Percentiles rank a stretch among this genome's conserved stretches.
Conservation (phyloP, 2,329 filamentous ascomycete species). For the Penicillium capsulatum region DNA sequence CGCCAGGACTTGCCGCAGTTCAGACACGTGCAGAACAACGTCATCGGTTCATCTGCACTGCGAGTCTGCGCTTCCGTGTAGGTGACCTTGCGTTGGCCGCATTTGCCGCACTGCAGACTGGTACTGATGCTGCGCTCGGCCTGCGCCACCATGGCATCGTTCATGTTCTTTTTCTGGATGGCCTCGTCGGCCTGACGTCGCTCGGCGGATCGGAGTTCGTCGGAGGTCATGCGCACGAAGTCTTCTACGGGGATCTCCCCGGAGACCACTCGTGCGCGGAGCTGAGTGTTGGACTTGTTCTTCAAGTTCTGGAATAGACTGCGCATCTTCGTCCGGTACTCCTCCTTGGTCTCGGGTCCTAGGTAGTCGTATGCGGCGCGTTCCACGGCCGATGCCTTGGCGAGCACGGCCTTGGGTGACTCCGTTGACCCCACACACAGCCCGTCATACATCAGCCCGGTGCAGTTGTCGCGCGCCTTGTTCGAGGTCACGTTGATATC, state of each 20-base stretch:
- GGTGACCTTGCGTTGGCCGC: constrained; percentile 87
- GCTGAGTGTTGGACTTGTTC: constrained; percentile 76
- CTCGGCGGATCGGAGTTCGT: constrained; percentile 86
- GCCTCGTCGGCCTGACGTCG: constrained; percentile 70
- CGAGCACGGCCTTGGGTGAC: constrained; percentile 62
- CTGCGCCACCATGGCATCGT: constrained; percentile 90
- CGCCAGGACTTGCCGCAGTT: constrained; percentile 48
- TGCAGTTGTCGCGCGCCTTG: constrained; percentile 72
- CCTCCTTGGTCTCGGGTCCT: constrained; percentile 63
- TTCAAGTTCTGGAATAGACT: constrained; percentile 94
- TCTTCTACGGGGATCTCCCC: constrained; percentile 66
- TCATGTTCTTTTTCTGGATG: constrained; percentile 89
- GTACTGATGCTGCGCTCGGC: constrained; percentile 86
- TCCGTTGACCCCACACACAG: constrained; percentile 65
- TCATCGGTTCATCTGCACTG: constrained; percentile 82
- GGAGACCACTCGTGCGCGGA: constrained; percentile 70
- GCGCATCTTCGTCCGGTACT: constrained; percentile 84
- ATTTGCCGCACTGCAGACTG: constrained; percentile 84
- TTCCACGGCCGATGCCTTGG: constrained; percentile 67
- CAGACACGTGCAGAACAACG: constrained; percentile 47
- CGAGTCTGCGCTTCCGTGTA: constrained; percentile 96
- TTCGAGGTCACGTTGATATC: constrained; percentile 72
- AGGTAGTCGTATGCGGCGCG: constrained; percentile 66
- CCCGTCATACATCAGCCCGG: constrained; percentile 91
- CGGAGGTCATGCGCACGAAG: constrained; percentile 82